Percentiles rank a stretch among this genome's conserved stretches.
phyloP scores from a whole-genome alignment of 306 rosid genomes.

The Pyrus bretschneideri region DNA sequence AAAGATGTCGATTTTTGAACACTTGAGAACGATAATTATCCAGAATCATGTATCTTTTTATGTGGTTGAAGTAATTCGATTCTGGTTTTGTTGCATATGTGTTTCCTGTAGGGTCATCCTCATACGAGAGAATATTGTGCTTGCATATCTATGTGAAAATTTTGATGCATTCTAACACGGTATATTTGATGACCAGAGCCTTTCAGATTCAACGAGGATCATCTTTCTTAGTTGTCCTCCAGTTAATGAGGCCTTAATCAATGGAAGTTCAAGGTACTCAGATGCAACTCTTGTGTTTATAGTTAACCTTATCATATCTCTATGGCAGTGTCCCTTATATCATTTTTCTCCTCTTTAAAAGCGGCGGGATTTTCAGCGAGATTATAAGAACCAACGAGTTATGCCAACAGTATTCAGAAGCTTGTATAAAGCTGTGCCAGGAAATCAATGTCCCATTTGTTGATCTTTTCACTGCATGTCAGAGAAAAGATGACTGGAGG shows the following conservation, averaged over 20 bases:
- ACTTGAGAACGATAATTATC: not conserved
- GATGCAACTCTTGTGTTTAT: slow-evolving; percentile 2
- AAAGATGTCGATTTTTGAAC: not conserved
- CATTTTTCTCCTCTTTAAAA: slow-evolving; percentile 7
- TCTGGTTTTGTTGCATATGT: not conserved
- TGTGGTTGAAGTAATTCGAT: not conserved
- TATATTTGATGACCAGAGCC: slow-evolving; percentile 47
- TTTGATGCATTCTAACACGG: slow-evolving; percentile 22
- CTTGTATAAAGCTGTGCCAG: slow-evolving; percentile 66
- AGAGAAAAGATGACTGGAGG: slow-evolving; percentile 61
- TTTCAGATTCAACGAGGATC: slow-evolving; percentile 62
- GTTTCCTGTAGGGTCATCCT: not conserved
- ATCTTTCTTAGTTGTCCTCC: slow-evolving; percentile 78
- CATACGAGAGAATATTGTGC: not conserved
- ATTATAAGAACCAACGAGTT: slow-evolving; percentile 81
- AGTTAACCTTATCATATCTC: slow-evolving; percentile 4
- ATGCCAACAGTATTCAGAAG: slow-evolving; percentile 74
- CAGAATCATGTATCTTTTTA: not conserved
- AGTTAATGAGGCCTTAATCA: slow-evolving; percentile 59
- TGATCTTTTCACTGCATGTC: slow-evolving; percentile 74
- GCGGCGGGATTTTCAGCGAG: slow-evolving; percentile 55
- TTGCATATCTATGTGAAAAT: not conserved
- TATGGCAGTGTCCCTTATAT: not conserved
- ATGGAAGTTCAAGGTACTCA: slow-evolving; percentile 48
- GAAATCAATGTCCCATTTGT: slow-evolving; percentile 62